Conservation (phyloP, 208 protist species). For the Leishmania gerbilli region DNA sequence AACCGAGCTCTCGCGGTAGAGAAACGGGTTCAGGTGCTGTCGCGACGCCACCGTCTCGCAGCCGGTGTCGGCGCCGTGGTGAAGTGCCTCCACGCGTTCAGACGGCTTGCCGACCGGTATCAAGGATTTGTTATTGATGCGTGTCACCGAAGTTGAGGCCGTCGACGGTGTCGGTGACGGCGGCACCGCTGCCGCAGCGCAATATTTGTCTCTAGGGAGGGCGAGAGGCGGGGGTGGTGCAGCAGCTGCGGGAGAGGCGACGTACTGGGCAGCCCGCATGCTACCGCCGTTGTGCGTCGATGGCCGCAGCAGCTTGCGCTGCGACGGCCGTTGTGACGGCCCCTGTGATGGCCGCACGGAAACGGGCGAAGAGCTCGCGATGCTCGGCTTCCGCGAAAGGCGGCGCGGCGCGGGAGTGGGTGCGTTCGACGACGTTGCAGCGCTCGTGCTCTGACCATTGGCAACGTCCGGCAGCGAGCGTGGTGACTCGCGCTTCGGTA, state of each 20-base stretch:
- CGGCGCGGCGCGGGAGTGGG: not conserved
- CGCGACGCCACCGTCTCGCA: not conserved
- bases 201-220: not conserved
- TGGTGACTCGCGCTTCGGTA: slow-evolving; percentile 8
- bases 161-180: not conserved
- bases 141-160: slow-evolving; percentile 1
- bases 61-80: not conserved
- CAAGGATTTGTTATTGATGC: not conserved
- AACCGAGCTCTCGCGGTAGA: not conserved
- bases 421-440: not conserved
- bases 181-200: slow-evolving; percentile 1
- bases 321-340: slow-evolving; percentile 7
- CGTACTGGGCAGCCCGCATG: not conserved
- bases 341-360: not conserved
- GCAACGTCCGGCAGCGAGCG: not conserved
- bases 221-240: not conserved
- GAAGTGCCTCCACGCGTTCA: slow-evolving; percentile 23
- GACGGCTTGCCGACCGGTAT: slow-evolving; percentile 14
- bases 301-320: slow-evolving; percentile 2
- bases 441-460: not conserved
- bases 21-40: not conserved
- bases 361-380: not conserved
- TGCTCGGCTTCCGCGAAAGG: slow-evolving; percentile 4
- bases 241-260: not conserved
- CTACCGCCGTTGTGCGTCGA: not conserved